Evolutionary conservation across 345 rosid species (phyloP).

Genomic region (Syzygium oleosum): DNA sequence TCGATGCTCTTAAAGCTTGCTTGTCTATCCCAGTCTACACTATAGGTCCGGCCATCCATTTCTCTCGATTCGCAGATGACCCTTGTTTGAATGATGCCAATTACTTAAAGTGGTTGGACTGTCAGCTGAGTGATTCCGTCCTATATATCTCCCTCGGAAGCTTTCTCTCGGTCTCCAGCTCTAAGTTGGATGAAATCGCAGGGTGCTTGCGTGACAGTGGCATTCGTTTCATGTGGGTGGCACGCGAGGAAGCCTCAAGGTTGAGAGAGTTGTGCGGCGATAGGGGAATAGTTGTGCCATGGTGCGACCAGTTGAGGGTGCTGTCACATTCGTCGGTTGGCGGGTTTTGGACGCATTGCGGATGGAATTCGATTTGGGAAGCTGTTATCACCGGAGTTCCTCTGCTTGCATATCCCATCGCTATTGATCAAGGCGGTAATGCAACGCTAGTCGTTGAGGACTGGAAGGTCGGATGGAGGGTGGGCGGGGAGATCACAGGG

Average conservation of each 20-base stretch:
- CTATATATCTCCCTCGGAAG: conserved; percentile 36
- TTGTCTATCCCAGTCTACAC: conserved; percentile 11
- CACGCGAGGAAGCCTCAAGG: conserved; percentile 6
- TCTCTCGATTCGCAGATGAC: conserved; percentile 1
- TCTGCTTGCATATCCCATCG: conserved; percentile 12
- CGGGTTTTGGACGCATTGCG: conserved; percentile 27
- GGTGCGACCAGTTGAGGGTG: conserved; percentile 49
- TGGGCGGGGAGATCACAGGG: not conserved
- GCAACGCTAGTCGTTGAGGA: conserved; percentile 5
- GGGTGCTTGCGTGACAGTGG: conserved; percentile 17
- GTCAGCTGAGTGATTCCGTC: conserved; percentile 22
- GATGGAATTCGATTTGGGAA: conserved; percentile 22
- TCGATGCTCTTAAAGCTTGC: not conserved
- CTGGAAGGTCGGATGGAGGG: conserved; percentile 21
- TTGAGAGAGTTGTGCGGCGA: not conserved
- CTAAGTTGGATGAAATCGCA: conserved; percentile 26
- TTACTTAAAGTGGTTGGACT: conserved; percentile 21
- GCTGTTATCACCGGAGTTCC: conserved; percentile 16
- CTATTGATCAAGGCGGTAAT: conserved; percentile 12
- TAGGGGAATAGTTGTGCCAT: conserved; percentile 26
- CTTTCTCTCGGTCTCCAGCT: conserved; percentile 16
- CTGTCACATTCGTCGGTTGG: conserved; percentile 14
- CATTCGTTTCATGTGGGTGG: conserved; percentile 31
- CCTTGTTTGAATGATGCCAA: not conserved
- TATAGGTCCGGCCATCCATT: conserved; percentile 37